Base-by-base conservation (phyloP, 1,284 basidiomycete genomes). In the Sporisorium iseilematis-ciliati region DNA sequence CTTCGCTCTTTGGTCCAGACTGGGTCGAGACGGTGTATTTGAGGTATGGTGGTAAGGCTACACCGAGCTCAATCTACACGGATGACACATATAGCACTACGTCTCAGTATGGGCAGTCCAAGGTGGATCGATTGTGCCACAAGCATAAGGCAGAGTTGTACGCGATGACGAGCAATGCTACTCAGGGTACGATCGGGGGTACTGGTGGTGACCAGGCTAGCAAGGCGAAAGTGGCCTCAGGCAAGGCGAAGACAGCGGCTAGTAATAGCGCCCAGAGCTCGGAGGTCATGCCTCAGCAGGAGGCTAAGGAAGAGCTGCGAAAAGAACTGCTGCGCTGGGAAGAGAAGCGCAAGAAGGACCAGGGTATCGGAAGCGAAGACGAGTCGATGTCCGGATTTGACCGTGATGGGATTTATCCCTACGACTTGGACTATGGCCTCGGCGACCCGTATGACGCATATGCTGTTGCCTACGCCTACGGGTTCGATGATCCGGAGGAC, bases 51-150 rank as follows among this genome's bases (percentile, higher is more conserved):
- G 20, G 38, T 5, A 35, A 29, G 18, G 31, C 23, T 7, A 53
- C 58, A 1, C 57, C 62, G 0, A 71, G 68, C 40, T 16, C 1
- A 2, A 40, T 65, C 23, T 71, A 71, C 35, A 21, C 20, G 4
- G 55, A 57, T 12, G 11, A 29, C 23, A 23, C 14, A 2, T 38
- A 51, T 18, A 20, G 12, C 23, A 35, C 20, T 40, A 12, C 21
- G 33, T 51, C 31, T 31, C 16, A 18, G 26, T 31, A 49, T 12
- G 46, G 10, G 31, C 46, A 29, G 46, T 11, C 46, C 26, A 18
- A 14, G 1, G 25, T 20, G 1, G n/a, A 29, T 29, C 10, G n/a
- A 26, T 18, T 49, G 29, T 49, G 46, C 46, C 6, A 16, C 7
- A 14, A 49, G 7, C 46, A 49, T 11, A 29, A 14, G 5, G 21